These are phyloP conservation scores for Nemania abortiva DNA, from an alignment of 2,329 filamentous ascomycete genomes.

Conservation along the genomic window DNA sequence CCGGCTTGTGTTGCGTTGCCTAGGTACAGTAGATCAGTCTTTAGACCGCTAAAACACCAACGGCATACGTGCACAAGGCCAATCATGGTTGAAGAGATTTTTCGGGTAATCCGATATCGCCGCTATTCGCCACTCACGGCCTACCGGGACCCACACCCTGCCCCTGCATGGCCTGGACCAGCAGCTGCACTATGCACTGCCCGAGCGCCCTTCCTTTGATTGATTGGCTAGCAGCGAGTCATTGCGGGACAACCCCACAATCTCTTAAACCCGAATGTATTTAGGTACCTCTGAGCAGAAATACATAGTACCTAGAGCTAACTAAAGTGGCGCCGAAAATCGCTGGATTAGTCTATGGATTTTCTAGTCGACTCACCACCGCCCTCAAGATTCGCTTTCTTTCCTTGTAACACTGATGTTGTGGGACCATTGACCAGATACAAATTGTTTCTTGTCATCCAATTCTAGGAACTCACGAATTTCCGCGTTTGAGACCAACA, in stretches of 20 bases:
- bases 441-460: background rate
- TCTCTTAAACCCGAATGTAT: background rate
- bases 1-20: conserved; percentile 7
- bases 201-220: background rate
- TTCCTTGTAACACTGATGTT: conserved; percentile 11
- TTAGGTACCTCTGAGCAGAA: conserved; percentile 4
- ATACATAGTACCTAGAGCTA: conserved; percentile 1
- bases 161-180: conserved; percentile 16
- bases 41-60: conserved; percentile 13
- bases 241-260: conserved; percentile 29
- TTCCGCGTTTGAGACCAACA: background rate
- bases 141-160: conserved; percentile 11
- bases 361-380: conserved; percentile 32
- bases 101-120: conserved; percentile 34
- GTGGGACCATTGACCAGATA: conserved; percentile 15
- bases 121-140: conserved; percentile 18
- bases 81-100: conserved; percentile 31
- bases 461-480: background rate
- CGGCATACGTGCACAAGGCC: conserved; percentile 17
- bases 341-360: conserved; percentile 29
- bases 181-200: background rate
- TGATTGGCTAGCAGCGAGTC: conserved; percentile 24
- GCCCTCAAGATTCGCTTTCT: background rate
- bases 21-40: too few relatives aligned
- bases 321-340: conserved; percentile 34